phyloP scores from a whole-genome alignment of 805 yeast species.

The Scheffersomyces stipitis region DNA sequence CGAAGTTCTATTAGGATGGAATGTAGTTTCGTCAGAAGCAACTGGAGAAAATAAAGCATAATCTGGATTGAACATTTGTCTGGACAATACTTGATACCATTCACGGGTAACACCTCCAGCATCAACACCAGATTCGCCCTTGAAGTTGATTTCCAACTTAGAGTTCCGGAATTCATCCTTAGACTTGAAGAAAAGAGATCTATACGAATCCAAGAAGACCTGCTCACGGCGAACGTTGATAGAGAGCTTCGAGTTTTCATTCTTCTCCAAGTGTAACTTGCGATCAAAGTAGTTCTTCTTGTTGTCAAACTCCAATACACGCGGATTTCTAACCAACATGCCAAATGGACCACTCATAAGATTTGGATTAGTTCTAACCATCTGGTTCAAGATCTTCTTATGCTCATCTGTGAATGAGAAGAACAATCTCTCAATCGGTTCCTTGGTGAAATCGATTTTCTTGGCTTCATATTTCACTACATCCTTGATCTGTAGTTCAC shows the following conservation, averaged over 20 bases:
- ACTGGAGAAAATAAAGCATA: slow-evolving; percentile 91
- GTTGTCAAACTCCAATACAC: slow-evolving; percentile 91
- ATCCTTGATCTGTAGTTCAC: slow-evolving; percentile 55
- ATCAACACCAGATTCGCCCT: slow-evolving; percentile 94
- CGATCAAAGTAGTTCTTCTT: slow-evolving; percentile 83
- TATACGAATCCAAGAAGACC: slow-evolving; percentile 87
- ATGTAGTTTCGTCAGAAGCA: slow-evolving; percentile 87
- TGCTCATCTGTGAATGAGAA: slow-evolving; percentile 88
- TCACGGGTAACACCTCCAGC: slow-evolving; percentile 98
- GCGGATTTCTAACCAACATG: slow-evolving; percentile 82
- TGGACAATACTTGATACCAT: slow-evolving; percentile 91
- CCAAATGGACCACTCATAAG: slow-evolving; percentile 96
- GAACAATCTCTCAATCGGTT: slow-evolving; percentile 76
- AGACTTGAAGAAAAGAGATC: slow-evolving; percentile 75
- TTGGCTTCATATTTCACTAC: slow-evolving; percentile 59
- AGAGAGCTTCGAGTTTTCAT: slow-evolving; percentile 48
- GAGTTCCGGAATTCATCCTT: slow-evolving; percentile 71
- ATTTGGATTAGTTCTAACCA: slow-evolving; percentile 89
- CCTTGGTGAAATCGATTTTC: slow-evolving; percentile 65
- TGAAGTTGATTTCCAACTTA: slow-evolving; percentile 76
- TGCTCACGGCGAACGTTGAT: slow-evolving; percentile 81
- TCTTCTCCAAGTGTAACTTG: slow-evolving; percentile 56
- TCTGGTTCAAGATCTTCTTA: slow-evolving; percentile 80
- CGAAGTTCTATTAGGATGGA: slow-evolving; percentile 92
- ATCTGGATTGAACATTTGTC: slow-evolving; percentile 96